Conservation (phyloP, 495 filamentous ascomycete genomes). For the Trichodelitschia bisporula region DNA sequence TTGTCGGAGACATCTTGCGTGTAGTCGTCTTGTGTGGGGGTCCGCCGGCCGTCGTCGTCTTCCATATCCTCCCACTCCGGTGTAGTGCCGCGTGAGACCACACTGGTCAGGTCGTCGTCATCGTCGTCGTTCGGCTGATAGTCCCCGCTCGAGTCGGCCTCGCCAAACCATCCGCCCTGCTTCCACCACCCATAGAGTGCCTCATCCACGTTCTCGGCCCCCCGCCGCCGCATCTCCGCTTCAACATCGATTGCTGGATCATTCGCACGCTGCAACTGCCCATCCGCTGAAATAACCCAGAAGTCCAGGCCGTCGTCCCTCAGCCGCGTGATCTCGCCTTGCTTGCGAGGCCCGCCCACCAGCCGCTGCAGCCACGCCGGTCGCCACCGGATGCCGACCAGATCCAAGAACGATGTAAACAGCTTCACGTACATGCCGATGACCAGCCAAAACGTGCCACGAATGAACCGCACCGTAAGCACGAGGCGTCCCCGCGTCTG, state of each 20-base stretch:
- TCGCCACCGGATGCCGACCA: constrained; percentile 33
- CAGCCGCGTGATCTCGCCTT: neutral
- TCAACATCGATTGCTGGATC: constrained; percentile 54
- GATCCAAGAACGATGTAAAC: constrained; percentile 26
- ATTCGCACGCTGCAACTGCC: constrained; percentile 28
- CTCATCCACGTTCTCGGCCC: constrained; percentile 6
- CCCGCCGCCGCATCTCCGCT: constrained; percentile 36
- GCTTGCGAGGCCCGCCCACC: constrained; percentile 12
- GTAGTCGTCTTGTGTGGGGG: constrained; percentile 35
- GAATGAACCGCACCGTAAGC: constrained; percentile 48
- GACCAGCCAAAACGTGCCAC: constrained; percentile 42
- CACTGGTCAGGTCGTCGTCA: constrained; percentile 54
- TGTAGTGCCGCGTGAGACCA: constrained; percentile 35
- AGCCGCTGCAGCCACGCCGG: constrained; percentile 38
- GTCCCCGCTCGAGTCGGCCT: constrained; percentile 48
- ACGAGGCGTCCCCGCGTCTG: constrained; percentile 57
- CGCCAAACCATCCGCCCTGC: constrained; percentile 57
- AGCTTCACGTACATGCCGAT: constrained; percentile 30
- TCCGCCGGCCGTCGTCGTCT: constrained; percentile 34
- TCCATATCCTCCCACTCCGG: constrained; percentile 7
- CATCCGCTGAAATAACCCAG: constrained; percentile 31
- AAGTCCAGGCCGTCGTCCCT: constrained; percentile 21
- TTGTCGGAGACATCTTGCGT: constrained; percentile 16
- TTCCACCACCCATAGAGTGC: constrained; percentile 71
- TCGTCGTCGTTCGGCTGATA: constrained; percentile 28